Conservation (phyloP, 305 asterid species). For the Rubia balearica region DNA sequence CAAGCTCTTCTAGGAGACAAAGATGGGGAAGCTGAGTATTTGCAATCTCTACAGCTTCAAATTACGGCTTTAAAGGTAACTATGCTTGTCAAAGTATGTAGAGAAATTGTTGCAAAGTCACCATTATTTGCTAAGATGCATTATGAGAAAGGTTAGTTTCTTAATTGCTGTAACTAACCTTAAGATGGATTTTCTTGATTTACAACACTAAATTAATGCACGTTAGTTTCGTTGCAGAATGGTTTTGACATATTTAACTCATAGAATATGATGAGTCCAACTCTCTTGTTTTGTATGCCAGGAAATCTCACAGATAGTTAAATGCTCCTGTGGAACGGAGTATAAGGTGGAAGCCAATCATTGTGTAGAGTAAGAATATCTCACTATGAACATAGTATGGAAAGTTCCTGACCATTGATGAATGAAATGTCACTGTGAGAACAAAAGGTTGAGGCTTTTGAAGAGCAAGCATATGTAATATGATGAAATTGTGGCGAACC, state of each 20-base stretch:
- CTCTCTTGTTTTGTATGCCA: slow-evolving; percentile 24
- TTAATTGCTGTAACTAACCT: not conserved
- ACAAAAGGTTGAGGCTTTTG: not conserved
- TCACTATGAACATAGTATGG: slow-evolving; percentile 6
- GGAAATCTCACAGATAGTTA: slow-evolving; percentile 50
- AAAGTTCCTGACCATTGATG: slow-evolving; percentile 8
- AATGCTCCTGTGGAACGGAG: slow-evolving; percentile 70
- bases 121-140: not conserved
- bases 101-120: not conserved
- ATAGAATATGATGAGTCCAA: not conserved
- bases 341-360: slow-evolving; percentile 39
- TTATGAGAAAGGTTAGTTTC: not conserved
- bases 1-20: slow-evolving; percentile 66
- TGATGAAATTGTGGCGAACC: not conserved
- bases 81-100: not conserved
- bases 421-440: slow-evolving; percentile 19
- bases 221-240: not conserved
- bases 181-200: not conserved
- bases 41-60: slow-evolving; percentile 70
- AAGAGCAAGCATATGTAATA: slow-evolving; percentile 1
- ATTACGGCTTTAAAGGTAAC: slow-evolving; percentile 56
- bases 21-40: slow-evolving; percentile 59
- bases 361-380: slow-evolving; percentile 25
- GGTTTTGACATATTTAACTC: not conserved
- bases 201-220: not conserved